Conservation (phyloP, 73 alveolate species). For the Tetrahymena elliotti region DNA sequence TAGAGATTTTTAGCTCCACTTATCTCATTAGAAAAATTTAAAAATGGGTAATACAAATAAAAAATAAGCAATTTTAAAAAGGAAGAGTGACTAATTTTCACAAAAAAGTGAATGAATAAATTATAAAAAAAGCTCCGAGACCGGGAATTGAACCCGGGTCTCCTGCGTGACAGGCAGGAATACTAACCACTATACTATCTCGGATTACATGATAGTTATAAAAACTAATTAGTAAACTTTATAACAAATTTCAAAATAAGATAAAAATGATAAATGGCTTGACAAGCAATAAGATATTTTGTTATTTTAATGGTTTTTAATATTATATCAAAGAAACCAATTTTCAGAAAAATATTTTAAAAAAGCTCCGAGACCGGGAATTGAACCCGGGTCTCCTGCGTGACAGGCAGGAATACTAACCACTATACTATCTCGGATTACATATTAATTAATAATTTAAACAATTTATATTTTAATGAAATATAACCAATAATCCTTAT, state of each 20-base stretch:
- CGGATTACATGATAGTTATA: background rate
- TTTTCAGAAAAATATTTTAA: too few relatives aligned
- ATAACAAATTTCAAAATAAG: background rate
- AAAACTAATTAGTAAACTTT: too few relatives aligned
- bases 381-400: slow-evolving; percentile 6
- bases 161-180: background rate
- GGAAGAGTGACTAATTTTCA: too few relatives aligned
- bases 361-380: slow-evolving; percentile 3
- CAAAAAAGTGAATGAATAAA: background rate
- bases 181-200: background rate
- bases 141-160: background rate
- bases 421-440: background rate
- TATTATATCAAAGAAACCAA: too few relatives aligned
- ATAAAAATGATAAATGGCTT: too few relatives aligned
- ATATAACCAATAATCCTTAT: too few relatives aligned
- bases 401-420: slow-evolving; percentile 2
- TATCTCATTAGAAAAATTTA: too few relatives aligned
- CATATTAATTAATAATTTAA: background rate
- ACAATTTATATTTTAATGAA: background rate
- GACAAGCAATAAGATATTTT: too few relatives aligned
- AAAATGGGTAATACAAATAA: too few relatives aligned
- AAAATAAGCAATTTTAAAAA: too few relatives aligned
- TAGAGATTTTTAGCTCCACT: too few relatives aligned
- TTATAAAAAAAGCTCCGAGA: background rate
- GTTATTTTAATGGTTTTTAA: too few relatives aligned